A percentile compares a stretch with the other conserved stretches of the same genome.
Evolutionary conservation across 108 stramenopile genomes (phyloP).

Genomic region (Nitzschia sp.): DNA sequence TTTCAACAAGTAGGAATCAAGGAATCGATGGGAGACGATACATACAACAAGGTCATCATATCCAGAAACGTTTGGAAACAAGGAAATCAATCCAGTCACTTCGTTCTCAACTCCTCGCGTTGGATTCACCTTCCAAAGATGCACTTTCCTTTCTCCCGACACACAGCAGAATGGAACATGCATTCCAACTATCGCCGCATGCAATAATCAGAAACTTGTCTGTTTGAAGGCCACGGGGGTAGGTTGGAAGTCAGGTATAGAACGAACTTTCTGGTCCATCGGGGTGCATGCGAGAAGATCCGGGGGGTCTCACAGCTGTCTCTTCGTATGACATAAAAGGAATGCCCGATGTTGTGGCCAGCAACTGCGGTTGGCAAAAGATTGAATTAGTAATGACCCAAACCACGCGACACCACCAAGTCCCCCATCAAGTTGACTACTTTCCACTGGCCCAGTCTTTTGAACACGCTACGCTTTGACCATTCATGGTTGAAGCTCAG

Average conservation of each 20-base stretch:
- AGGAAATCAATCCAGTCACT: no score
- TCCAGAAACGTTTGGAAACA: no score
- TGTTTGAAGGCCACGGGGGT: slow-evolving; percentile 49
- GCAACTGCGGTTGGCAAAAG: slow-evolving; percentile 29
- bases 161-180: slow-evolving; percentile 75
- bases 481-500: slow-evolving; percentile 94
- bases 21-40: no score
- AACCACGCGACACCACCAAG: slow-evolving; percentile 88
- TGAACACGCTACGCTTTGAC: no score
- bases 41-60: no score
- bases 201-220: slow-evolving; percentile 89
- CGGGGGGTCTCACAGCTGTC: no score
- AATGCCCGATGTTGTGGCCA: neutral
- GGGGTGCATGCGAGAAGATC: slow-evolving; percentile 27
- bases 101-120: slow-evolving; percentile 71
- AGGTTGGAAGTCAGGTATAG: slow-evolving; percentile 74
- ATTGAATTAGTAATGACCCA: slow-evolving; percentile 90
- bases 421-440: slow-evolving; percentile 93
- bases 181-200: slow-evolving; percentile 97
- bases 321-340: no score
- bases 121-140: slow-evolving; percentile 67
- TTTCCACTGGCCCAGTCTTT: slow-evolving; percentile 79
- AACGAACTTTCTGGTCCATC: slow-evolving; percentile 80
- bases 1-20: slow-evolving; percentile 62
- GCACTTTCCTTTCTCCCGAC: slow-evolving; percentile 65